Base-by-base conservation (phyloP, 2,329 filamentous ascomycete genomes). In the Pseudopyrenochaeta lycopersici region DNA sequence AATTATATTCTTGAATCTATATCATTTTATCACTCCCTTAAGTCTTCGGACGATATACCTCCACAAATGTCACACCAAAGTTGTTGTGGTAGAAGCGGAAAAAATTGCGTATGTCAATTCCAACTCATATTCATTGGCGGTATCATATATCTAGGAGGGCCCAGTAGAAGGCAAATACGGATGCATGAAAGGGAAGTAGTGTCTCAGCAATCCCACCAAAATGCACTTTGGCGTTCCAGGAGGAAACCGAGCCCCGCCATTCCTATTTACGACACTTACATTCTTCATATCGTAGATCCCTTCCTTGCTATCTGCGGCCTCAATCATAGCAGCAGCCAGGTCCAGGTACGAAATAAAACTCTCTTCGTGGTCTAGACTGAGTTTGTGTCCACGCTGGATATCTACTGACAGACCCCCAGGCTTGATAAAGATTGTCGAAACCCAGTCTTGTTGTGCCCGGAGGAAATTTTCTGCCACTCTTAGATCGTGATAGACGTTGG, bases 291-390 rank as follows among this genome's bases (percentile, higher is more conserved):
- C 55, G 15, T 49, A 63, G 10, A 33, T 33, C 4, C 54, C 60
- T 17, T 56, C 45, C n/a, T 36, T 21, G 31, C 52, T 74, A 21
- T 78, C 68, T 0, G 75, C 79, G 3, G 75, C 76, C 62, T 83
- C 79, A 18, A 82, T 70, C 81, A 83, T 83, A 1, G 57, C 80
- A 1, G 76, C 79, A 1, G 80, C 71, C 14, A 82, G 58, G 58
- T 82, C 80, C 2, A 77, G 42, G 46, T 78, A 82, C 1, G 66
- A 72, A 4, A 82, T 17, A 15, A 73, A 72, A 5, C 63, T 73
- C 33, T 77, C 67, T 40, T 78, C 64, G 9, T 76, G 63, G 35
- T 70, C 63, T 1, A 79, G 51, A 18, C 56, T 79, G 14, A 83
- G 60, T 38, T 41, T 49, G 59, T 83, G 77, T 3, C 81, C 81